These are phyloP conservation scores for Clitoria ternatea DNA, from an alignment of 306 rosid species.

Conservation along the genomic window DNA sequence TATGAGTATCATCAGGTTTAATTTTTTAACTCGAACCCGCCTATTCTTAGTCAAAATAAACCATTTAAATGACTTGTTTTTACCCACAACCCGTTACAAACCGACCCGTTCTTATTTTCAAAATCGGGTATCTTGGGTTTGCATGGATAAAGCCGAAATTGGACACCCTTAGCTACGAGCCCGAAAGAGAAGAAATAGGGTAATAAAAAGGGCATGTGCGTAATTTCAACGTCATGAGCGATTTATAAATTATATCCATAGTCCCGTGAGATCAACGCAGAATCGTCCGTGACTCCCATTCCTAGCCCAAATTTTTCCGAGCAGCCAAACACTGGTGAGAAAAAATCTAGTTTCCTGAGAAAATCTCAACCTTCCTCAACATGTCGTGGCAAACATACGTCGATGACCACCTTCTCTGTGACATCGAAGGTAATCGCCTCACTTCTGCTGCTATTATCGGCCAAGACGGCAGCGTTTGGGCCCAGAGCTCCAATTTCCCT, in stretches of 20 bases:
- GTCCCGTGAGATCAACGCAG: constrained; percentile 31
- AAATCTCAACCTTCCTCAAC: neutral
- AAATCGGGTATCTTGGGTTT: no score
- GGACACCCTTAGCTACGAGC: constrained; percentile 21
- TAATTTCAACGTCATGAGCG: neutral
- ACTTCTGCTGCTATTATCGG: constrained; percentile 72
- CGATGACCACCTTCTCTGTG: constrained; percentile 83
- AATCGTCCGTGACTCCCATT: neutral
- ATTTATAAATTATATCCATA: neutral
- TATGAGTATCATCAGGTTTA: no score
- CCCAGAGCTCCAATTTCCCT: constrained; percentile 78
- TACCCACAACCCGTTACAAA: no score
- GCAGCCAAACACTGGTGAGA: neutral
- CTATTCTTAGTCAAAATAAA: no score
- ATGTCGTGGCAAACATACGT: constrained; percentile 97
- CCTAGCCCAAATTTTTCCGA: constrained; percentile 2
- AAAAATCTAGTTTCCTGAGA: neutral
- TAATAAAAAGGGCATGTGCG: constrained; percentile 23
- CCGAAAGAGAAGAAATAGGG: constrained; percentile 32
- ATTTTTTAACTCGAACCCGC: no score
- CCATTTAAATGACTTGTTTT: no score
- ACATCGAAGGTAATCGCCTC: constrained; percentile 66
- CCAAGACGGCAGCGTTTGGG: constrained; percentile 86
- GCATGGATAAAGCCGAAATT: no score
- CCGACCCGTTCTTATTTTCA: no score